A percentile compares a stretch with the other conserved stretches of the same genome.
Conservation (phyloP, 1,284 basidiomycete species). For the Sporisorium exsertum region DNA sequence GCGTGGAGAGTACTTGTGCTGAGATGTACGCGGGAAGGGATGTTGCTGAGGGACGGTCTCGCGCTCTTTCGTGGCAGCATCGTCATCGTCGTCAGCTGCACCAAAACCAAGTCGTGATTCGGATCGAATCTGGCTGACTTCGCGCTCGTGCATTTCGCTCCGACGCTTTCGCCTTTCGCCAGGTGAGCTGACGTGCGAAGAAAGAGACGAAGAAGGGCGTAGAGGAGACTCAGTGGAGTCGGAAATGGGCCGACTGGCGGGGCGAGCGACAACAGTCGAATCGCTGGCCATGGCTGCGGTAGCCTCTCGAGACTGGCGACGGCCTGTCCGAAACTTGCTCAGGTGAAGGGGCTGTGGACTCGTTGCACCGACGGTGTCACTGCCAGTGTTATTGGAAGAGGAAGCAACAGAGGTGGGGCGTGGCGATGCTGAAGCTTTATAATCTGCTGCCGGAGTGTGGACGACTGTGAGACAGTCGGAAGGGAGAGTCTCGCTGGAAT, state of each 20-base stretch:
- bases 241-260: conserved; percentile 3
- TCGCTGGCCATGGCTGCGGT: not conserved
- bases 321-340: conserved; percentile 12
- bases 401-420: conserved; percentile 40
- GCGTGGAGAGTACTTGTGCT: conserved; percentile 48
- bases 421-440: not conserved
- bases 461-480: not conserved
- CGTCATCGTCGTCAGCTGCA: conserved; percentile 23
- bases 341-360: conserved; percentile 23
- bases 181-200: conserved; percentile 16
- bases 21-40: conserved; percentile 20
- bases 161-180: conserved; percentile 26
- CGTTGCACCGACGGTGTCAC: conserved; percentile 33
- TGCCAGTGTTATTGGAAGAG: conserved; percentile 35
- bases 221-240: conserved; percentile 8
- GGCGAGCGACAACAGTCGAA: not conserved
- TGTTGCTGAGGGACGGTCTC: conserved; percentile 6
- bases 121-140: conserved; percentile 54
- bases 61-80: not conserved
- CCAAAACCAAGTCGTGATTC: conserved; percentile 46
- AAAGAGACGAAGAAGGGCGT: conserved; percentile 27
- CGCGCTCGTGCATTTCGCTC: conserved; percentile 52
- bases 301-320: not conserved
- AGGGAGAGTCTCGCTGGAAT: conserved; percentile 15
- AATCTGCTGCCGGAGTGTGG: not conserved